Percentiles rank a stretch among this genome's conserved stretches.
phyloP scores from a whole-genome alignment of 345 rosid species.

The Heritiera littoralis region DNA sequence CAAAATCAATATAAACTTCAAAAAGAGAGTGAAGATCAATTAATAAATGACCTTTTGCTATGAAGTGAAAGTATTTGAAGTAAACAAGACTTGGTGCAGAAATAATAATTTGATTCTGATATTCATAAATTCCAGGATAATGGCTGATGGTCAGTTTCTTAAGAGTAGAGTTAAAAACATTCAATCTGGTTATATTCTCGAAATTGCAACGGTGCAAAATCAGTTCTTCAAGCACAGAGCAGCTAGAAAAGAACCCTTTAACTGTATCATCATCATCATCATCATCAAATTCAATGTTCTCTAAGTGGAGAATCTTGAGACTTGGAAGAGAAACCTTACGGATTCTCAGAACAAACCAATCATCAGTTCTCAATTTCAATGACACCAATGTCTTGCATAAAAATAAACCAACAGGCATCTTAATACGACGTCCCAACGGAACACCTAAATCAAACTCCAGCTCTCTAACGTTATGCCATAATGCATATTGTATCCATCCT shows the following conservation, averaged over 20 bases:
- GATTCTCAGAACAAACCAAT: not conserved
- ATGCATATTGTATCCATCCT: not conserved
- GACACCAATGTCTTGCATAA: not conserved
- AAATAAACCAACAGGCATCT: not conserved
- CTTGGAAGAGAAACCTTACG: not conserved
- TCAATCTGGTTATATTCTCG: not conserved
- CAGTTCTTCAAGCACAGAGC: slow-evolving; percentile 13
- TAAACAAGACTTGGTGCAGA: not conserved
- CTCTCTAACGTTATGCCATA: not conserved
- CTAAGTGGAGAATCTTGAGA: not conserved
- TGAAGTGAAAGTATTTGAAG: not conserved
- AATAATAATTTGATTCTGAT: not conserved
- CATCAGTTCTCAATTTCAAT: not conserved
- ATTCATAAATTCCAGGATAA: not conserved
- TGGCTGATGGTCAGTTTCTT: not conserved
- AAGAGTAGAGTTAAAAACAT: slow-evolving; percentile 4
- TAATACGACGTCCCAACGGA: too few relatives aligned
- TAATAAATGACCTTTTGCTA: not conserved
- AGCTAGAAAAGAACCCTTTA: slow-evolving; percentile 12
- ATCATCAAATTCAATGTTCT: not conserved
- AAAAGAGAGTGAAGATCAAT: not conserved
- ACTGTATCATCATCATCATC: not conserved
- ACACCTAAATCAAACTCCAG: not conserved
- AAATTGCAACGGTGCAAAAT: not conserved
- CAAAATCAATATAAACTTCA: not conserved